Percentiles rank a stretch among this genome's conserved stretches.
Conservation (phyloP, 2,329 filamentous ascomycete species). For the Penicillium sp. region DNA sequence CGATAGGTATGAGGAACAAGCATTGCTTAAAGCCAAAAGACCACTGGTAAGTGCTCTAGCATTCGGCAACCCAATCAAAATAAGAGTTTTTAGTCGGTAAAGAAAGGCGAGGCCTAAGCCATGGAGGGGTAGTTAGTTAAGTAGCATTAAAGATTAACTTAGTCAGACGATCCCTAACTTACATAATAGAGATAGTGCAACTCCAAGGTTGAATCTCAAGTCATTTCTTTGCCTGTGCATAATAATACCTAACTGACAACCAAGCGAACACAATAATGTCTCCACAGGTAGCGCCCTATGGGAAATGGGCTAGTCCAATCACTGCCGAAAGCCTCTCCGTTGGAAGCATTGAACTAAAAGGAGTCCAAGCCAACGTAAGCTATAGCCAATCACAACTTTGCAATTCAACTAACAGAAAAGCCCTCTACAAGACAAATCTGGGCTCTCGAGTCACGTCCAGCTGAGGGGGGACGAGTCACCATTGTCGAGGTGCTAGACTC, state of each 20-base stretch:
- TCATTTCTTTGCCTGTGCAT: too few relatives aligned
- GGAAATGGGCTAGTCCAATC: background rate
- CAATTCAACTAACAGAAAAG: background rate
- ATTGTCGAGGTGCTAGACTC: background rate
- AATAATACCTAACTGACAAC: too few relatives aligned
- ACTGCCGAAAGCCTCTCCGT: background rate
- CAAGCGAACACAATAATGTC: background rate
- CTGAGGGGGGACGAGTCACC: background rate
- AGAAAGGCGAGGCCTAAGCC: background rate
- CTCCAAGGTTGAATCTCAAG: background rate
- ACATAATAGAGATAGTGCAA: background rate
- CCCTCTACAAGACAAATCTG: background rate
- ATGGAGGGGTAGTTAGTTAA: background rate
- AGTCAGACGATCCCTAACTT: background rate
- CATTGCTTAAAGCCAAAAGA: background rate
- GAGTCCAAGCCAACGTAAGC: background rate
- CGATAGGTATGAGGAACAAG: background rate
- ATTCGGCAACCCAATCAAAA: background rate
- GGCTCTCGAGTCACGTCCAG: background rate
- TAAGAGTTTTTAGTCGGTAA: background rate
- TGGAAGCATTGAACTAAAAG: background rate
- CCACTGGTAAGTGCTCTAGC: background rate
- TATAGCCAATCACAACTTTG: background rate
- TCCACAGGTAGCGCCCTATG: background rate
- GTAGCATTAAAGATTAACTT: background rate